A percentile compares a stretch with the other conserved stretches of the same genome.
Evolutionary conservation across 345 rosid genomes (phyloP).

Genomic region (Fremontodendron californicum): DNA sequence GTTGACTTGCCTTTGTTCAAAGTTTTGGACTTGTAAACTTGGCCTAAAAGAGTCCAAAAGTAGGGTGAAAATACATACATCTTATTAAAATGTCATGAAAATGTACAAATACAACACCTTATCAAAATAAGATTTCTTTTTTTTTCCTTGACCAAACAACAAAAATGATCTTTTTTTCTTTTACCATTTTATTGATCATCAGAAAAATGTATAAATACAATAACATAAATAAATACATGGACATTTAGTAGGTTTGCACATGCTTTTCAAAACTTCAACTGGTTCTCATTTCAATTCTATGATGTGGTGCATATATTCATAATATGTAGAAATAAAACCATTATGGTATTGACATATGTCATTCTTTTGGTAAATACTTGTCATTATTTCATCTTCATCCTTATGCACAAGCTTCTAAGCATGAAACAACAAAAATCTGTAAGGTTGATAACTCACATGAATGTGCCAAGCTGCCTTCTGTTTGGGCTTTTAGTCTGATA

Average conservation of each 20-base stretch:
- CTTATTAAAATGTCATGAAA: not conserved
- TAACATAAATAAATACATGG: not conserved
- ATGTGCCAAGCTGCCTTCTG: not conserved
- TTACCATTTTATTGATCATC: not conserved
- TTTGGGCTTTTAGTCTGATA: not conserved
- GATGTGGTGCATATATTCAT: not conserved
- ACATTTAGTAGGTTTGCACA: not conserved
- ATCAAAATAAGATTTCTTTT: not conserved
- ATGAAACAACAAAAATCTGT: not conserved
- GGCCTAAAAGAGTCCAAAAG: not conserved
- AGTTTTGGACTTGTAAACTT: not conserved
- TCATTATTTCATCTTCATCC: not conserved
- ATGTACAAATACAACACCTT: not conserved
- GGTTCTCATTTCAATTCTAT: not conserved
- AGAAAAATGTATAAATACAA: not conserved
- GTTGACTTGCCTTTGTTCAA: not conserved
- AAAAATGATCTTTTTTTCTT: not conserved
- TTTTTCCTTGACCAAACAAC: not conserved
- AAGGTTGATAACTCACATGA: not conserved
- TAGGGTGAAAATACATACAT: not conserved
- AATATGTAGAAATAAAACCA: not conserved
- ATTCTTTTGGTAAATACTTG: not conserved
- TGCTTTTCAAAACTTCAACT: not conserved
- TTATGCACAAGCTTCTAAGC: not conserved
- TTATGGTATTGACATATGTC: not conserved